Conservation (phyloP, 345 rosid genomes). For the Viola odorata region DNA sequence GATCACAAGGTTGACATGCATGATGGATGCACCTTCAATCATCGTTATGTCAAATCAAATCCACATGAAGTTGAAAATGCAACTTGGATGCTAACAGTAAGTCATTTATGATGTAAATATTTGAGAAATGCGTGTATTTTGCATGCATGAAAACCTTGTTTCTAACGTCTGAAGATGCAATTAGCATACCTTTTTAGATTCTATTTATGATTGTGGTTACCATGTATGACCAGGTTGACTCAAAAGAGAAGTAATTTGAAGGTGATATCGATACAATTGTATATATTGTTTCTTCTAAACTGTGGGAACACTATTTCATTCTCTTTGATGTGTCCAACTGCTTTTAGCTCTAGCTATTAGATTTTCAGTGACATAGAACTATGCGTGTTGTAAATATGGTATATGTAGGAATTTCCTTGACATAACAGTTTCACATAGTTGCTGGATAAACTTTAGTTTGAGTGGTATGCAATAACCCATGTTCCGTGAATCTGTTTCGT, state of each 20-base stretch:
- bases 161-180: too few species aligned
- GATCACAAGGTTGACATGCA: conserved; percentile 83
- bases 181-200: too few species aligned
- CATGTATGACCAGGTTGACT: too few species aligned
- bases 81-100: conserved; percentile 79
- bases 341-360: not conserved
- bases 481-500: not conserved
- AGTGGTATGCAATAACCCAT: too few species aligned
- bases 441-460: not conserved
- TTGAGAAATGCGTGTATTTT: too few species aligned
- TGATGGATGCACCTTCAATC: conserved; percentile 74
- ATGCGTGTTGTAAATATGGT: not conserved
- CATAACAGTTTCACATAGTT: not conserved
- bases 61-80: conserved; percentile 78
- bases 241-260: not conserved
- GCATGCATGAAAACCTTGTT: too few species aligned
- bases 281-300: not conserved
- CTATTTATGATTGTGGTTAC: too few species aligned
- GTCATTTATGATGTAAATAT: conserved; percentile 13
- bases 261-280: not conserved
- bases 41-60: conserved; percentile 75
- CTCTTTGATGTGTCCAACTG: not conserved
- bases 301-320: not conserved
- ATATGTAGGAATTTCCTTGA: not conserved
- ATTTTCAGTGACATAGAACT: not conserved